Evolutionary conservation across 2,329 filamentous ascomycete species (phyloP).

Genomic region (Fusarium drepaniforme): DNA sequence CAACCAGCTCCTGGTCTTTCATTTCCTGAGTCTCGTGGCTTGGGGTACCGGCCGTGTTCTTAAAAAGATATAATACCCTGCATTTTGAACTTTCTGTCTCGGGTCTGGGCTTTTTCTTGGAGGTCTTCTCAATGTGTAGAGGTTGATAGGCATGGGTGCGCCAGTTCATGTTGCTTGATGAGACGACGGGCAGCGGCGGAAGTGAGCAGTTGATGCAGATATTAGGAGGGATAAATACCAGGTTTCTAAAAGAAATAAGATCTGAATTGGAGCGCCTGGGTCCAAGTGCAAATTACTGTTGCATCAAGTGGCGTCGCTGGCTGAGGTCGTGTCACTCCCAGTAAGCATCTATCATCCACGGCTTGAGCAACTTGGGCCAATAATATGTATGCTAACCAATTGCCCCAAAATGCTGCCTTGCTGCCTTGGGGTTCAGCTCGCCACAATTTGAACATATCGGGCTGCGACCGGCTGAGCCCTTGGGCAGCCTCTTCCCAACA

Average conservation of each 20-base stretch:
- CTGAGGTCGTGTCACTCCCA: not conserved
- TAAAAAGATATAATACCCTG: not conserved
- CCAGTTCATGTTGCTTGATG: not conserved
- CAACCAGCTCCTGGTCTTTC: not conserved
- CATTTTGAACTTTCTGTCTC: not conserved
- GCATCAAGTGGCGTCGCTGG: not conserved
- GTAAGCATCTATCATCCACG: not conserved
- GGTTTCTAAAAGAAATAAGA: not conserved
- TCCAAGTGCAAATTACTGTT: not conserved
- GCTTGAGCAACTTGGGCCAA: not conserved
- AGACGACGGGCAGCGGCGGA: not conserved
- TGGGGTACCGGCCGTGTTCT: too few relatives aligned
- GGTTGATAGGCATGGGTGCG: not conserved
- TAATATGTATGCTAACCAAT: not conserved
- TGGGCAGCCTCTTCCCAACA: too few relatives aligned
- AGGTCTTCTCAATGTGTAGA: not conserved
- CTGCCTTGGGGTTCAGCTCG: not conserved
- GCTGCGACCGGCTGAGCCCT: not conserved
- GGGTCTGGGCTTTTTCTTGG: not conserved
- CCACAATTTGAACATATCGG: not conserved
- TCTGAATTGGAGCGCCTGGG: not conserved
- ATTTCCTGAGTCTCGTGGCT: too few relatives aligned
- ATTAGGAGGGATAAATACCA: not conserved
- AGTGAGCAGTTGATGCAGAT: not conserved
- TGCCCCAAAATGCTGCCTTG: not conserved